Percentiles rank a stretch among this genome's conserved stretches.
Evolutionary conservation across 2,329 filamentous ascomycete genomes (phyloP).

Genomic region (Dothideomycetidae sp.): DNA sequence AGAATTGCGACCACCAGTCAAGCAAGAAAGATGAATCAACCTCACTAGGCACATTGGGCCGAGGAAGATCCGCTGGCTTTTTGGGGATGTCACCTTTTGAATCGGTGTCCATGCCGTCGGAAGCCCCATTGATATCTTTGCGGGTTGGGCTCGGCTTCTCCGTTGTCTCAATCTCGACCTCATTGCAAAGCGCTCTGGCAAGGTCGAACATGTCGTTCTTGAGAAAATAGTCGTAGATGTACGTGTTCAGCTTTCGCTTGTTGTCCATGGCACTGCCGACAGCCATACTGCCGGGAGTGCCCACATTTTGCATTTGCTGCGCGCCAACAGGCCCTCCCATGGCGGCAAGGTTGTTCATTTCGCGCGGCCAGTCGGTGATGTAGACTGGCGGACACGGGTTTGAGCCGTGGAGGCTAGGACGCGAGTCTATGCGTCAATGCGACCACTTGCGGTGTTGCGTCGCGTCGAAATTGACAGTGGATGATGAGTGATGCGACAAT

Average conservation of each 20-base stretch:
- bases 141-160: constrained; percentile 48
- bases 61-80: constrained; percentile 65
- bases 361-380: constrained; percentile 27
- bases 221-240: constrained; percentile 85
- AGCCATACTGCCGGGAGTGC: constrained; percentile 14
- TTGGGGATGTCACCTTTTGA: constrained; percentile 67
- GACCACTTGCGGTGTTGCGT: background rate
- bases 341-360: constrained; percentile 55
- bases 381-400: background rate
- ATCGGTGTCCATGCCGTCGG: constrained; percentile 59
- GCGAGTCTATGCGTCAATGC: background rate
- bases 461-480: background rate
- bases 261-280: constrained; percentile 17
- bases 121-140: constrained; percentile 51
- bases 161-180: constrained; percentile 31
- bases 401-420: background rate
- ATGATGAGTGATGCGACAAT: constrained; percentile 1
- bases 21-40: constrained; percentile 73
- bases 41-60: constrained; percentile 52
- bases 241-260: constrained; percentile 51
- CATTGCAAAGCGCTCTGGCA: constrained; percentile 56
- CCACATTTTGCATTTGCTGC: constrained; percentile 31
- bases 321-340: constrained; percentile 51
- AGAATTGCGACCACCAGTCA: constrained; percentile 96
- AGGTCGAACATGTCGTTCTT: constrained; percentile 73